Base-by-base conservation (phyloP, 805 yeast genomes). In the Ogataea pignaliae region DNA sequence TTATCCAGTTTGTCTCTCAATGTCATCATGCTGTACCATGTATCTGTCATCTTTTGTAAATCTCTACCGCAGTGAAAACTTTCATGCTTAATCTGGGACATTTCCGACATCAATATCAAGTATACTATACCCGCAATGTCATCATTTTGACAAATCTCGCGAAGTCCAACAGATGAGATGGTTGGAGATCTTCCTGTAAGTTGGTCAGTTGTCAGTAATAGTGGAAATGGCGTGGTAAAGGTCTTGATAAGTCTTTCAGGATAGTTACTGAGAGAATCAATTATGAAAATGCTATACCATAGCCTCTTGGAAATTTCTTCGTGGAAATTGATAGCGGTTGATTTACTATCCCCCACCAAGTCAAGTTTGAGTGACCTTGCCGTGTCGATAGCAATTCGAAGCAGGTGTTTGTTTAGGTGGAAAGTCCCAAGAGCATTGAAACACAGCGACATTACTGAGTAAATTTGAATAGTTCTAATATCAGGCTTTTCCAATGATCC, bases 191-290 rank as follows among this genome's bases (percentile, higher is more conserved):
- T 37, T 10, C 45, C 44, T 10, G 51, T 31, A 13, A 55, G 43
- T n/a, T 45, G 50, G 11, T 38, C 41, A 10, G 51, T 42, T 14
- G 52, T 47, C 4, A 51, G 32, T 2, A 57, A 40, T n/a, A 44
- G 31, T 3, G 61, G 61, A 16, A 52, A 37, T n/a, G 59, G 51
- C 0, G 61, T 54, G 2, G 45, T 39, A 30, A 47, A 46, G 14
- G 52, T 42, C 13, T 40, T 49, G 21, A 56, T 53, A 21, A 52
- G 39, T 31, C 55, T 46, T n/a, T 48, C 45, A 8, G 59, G 57
- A 37, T 55, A 54, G 34, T 56, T 57, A 37, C 58, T 54, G 36
- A 57, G 36, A 1, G 59, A 48, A 39, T 57, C 61, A 17, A 57
- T 52, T 18, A 57, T 56, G 37, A 54, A 50, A 13, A 57, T 39